Base-by-base conservation (phyloP, 148 eudicot species). In the Spergularia marina region DNA sequence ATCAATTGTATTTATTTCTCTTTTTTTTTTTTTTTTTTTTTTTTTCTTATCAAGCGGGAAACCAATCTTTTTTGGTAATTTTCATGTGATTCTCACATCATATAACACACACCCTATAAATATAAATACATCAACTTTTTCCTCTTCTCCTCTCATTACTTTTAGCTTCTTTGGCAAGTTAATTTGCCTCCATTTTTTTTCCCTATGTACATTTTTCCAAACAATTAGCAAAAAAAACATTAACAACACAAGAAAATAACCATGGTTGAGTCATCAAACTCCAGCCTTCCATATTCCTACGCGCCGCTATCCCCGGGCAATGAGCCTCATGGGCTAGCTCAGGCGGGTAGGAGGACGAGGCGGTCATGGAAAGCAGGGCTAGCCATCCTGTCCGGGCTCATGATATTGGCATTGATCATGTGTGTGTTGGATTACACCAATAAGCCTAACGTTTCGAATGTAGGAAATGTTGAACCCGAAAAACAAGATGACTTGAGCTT, bases 341-440 rank as follows among this genome's bases (percentile, higher is more conserved):
- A 41, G 49, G 47, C 54, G 12, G 39, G 44, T 40, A 56, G 69
- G 65, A 30, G 5, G 25, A 47, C 41, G 18, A 64, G 36, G 23
- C 58, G 81, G 34, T 74, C 81, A 0, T 36, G 67, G 30, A 71
- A 66, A 47, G 67, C 61, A 18, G 83, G 82, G 75, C n/a, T 76
- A 40, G n/a, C 78, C 12, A 11, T 86, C 5, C 14, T 82, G 20
- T 74, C 80, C 5, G 84, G 76, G 54, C 80, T 86, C 51, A 56
- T 85, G 79, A 53, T 81, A 44, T 36, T 53, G 0, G 84, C 84
- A 39, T 61, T 83, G 68, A 49, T 84, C 51, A 54, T 86, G 53
- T 73, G 80, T n/a, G 10, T 73, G 8, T 8, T 78, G 17, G 81
- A 77, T 14, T 60, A 65, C 56, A 66, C 56, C 30, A 53, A 18